These are phyloP conservation scores for Medicago arabica DNA, from an alignment of 306 rosid genomes.

Conservation along the genomic window DNA sequence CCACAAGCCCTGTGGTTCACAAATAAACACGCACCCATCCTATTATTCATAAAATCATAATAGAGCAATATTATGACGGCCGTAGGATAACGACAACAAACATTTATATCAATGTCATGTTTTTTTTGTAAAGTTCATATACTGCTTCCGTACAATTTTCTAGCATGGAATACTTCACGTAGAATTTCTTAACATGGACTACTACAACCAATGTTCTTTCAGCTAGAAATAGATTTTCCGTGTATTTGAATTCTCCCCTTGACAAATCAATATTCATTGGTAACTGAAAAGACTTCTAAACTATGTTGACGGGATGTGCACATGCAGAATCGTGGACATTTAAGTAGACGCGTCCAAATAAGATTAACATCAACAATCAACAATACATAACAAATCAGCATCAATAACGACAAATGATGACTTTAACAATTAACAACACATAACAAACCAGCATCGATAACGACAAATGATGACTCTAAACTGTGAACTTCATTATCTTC, in stretches of 20 bases:
- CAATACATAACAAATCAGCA: not conserved
- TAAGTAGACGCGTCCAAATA: not conserved
- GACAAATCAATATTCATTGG: constrained; percentile 1
- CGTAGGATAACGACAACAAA: constrained; percentile 9
- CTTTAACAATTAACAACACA: not conserved
- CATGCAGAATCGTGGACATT: not conserved
- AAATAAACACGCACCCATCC: constrained; percentile 12
- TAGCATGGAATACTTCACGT: too few species aligned
- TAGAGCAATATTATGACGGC: not conserved
- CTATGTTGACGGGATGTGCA: constrained; percentile 18
- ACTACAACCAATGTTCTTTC: constrained; percentile 23
- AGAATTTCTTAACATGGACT: not conserved
- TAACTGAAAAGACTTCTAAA: constrained; percentile 26
- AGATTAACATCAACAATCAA: not conserved
- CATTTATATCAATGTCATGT: constrained; percentile 10
- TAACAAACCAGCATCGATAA: not conserved
- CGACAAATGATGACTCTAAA: constrained; percentile 22
- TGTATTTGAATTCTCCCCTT: not conserved
- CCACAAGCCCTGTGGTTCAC: not conserved
- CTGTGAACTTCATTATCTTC: not conserved
- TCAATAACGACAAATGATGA: constrained; percentile 20
- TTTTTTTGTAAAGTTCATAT: not conserved
- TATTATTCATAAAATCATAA: constrained; percentile 28
- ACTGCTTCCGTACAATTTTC: too few species aligned
- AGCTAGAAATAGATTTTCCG: constrained; percentile 3